phyloP scores from a whole-genome alignment of 2,329 filamentous ascomycete genomes.

The Aaosphaeria arxii region DNA sequence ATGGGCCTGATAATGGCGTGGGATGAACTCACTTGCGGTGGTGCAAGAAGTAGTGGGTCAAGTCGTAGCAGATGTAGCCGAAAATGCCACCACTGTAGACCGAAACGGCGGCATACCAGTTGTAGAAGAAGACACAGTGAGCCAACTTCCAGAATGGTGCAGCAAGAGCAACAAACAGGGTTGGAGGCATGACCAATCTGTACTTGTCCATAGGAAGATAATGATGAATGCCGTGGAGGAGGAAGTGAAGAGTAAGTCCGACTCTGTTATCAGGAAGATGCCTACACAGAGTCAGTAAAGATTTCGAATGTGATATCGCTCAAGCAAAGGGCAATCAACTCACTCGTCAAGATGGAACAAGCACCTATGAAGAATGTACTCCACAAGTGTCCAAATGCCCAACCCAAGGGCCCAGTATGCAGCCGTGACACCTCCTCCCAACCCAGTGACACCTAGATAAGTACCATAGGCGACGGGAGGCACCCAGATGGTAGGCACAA shows the following conservation, averaged over 20 bases:
- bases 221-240: conserved; percentile 95
- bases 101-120: conserved; percentile 77
- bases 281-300: conserved; percentile 45
- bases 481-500: conserved; percentile 80
- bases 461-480: conserved; percentile 76
- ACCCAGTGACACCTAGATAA: conserved; percentile 60
- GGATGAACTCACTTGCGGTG: conserved; percentile 68
- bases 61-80: conserved; percentile 92
- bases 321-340: conserved; percentile 33
- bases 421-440: conserved; percentile 48
- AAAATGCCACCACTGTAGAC: conserved; percentile 90
- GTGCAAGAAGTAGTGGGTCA: conserved; percentile 98
- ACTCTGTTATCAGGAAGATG: conserved; percentile 88
- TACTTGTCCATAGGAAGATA: conserved; percentile 99
- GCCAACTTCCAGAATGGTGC: conserved; percentile 91
- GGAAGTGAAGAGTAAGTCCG: conserved; percentile 82
- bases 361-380: conserved; percentile 85
- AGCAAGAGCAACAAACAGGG: conserved; percentile 79
- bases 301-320: not conserved
- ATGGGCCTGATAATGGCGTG: no score
- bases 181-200: conserved; percentile 93
- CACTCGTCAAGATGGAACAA: conserved; percentile 93
- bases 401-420: conserved; percentile 70
- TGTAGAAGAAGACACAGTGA: conserved; percentile 74
- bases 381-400: conserved; percentile 81